A percentile compares a stretch with the other conserved stretches of the same genome.
Evolutionary conservation across 192 early-diverging fungal species (phyloP).

Genomic region (Coemansia sp.): DNA sequence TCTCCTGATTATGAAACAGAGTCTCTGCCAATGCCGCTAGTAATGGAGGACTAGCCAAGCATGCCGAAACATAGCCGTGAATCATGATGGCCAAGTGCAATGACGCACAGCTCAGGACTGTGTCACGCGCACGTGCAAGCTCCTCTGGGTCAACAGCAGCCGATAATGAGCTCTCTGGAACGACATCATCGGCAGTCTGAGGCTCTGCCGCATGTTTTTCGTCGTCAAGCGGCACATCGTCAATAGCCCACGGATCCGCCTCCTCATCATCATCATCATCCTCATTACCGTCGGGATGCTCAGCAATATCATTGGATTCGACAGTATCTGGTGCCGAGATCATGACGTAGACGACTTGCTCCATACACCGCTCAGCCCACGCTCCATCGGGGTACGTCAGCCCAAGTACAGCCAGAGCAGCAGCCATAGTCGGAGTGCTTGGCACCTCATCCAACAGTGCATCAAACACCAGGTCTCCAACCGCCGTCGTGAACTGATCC

Average conservation of each 20-base stretch:
- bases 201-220: background rate
- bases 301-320: background rate
- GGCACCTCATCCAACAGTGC: constrained; percentile 7
- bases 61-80: constrained; percentile 26
- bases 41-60: constrained; percentile 18
- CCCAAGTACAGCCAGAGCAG: constrained; percentile 22
- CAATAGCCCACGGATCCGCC: constrained; percentile 34
- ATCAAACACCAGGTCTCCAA: constrained; percentile 15
- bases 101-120: constrained; percentile 16
- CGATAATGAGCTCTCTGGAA: background rate
- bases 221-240: constrained; percentile 25
- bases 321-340: background rate
- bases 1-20: background rate
- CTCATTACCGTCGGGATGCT: background rate
- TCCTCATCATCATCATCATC: constrained; percentile 9
- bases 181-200: background rate
- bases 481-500: background rate
- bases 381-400: constrained; percentile 24
- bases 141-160: background rate
- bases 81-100: constrained; percentile 27
- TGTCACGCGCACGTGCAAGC: constrained; percentile 10
- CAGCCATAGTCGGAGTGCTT: constrained; percentile 10
- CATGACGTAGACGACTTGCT: constrained; percentile 20
- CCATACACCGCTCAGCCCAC: constrained; percentile 43
- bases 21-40: constrained; percentile 18